Percentiles rank a stretch among this genome's conserved stretches.
Conservation (phyloP, 139 green algal genomes). For the Zygnema cylindricum region DNA sequence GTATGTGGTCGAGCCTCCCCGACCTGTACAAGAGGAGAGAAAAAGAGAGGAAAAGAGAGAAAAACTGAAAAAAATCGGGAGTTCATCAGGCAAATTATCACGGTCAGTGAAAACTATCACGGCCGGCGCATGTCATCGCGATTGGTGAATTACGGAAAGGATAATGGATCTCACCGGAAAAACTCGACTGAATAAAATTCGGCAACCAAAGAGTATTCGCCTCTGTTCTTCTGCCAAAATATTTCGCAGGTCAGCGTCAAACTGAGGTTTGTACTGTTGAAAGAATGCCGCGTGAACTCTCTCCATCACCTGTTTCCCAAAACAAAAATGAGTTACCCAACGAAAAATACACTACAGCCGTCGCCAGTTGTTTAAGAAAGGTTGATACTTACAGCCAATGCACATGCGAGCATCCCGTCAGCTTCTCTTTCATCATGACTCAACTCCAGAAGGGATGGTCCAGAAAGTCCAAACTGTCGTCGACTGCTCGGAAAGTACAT, state of each 20-base stretch:
- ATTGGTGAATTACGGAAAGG: neutral
- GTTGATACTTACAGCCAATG: conserved; percentile 34
- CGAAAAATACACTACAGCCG: no score
- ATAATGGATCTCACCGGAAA: conserved; percentile 67
- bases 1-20: conserved; percentile 31
- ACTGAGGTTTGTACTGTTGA: neutral
- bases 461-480: conserved; percentile 42
- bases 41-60: conserved; percentile 21
- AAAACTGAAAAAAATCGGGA: neutral
- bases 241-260: conserved; percentile 27
- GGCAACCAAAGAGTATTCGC: conserved; percentile 68
- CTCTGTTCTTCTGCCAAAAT: conserved; percentile 59
- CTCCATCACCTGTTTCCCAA: conserved; percentile 51
- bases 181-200: conserved; percentile 80
- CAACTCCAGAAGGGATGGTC: conserved; percentile 70
- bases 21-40: conserved; percentile 40
- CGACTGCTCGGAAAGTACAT: conserved; percentile 84
- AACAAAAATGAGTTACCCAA: no score
- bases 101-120: neutral
- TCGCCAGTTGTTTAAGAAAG: no score
- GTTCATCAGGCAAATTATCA: neutral
- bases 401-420: conserved; percentile 68
- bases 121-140: neutral
- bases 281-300: conserved; percentile 52
- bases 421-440: conserved; percentile 72